A percentile compares a stretch with the other conserved stretches of the same genome.
Conservation (phyloP, 495 filamentous ascomycete species). For the Daldinia bambusicola region DNA sequence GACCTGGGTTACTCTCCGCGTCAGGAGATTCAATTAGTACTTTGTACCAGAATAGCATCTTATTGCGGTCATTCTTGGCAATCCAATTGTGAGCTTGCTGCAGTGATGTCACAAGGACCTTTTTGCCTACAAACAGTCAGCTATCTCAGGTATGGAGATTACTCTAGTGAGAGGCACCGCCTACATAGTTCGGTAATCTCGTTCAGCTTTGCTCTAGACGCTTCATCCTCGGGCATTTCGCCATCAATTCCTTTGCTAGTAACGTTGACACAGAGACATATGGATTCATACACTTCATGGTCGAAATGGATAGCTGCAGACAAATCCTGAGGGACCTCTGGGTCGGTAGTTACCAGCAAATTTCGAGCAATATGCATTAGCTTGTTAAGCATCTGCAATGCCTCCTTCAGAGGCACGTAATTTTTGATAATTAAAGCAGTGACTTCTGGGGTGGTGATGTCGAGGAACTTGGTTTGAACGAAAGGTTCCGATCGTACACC, state of each 20-base stretch:
- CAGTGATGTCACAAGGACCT: constrained; percentile 85
- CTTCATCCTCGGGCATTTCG: constrained; percentile 75
- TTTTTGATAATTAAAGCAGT: constrained; percentile 83
- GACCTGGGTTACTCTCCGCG: constrained; percentile 55
- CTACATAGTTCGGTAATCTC: constrained; percentile 66
- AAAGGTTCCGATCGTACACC: constrained; percentile 53
- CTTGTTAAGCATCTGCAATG: constrained; percentile 85
- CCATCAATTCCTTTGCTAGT: constrained; percentile 91
- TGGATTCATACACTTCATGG: constrained; percentile 81
- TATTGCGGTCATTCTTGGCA: constrained; percentile 88
- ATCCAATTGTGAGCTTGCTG: constrained; percentile 94
- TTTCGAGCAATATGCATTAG: constrained; percentile 86
- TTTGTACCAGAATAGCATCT: constrained; percentile 89
- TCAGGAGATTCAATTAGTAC: constrained; percentile 63
- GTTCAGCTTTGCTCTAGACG: constrained; percentile 57
- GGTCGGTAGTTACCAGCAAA: constrained; percentile 76
- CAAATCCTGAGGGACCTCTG: constrained; percentile 84
- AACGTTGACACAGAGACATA: constrained; percentile 85
- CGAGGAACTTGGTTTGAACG: constrained; percentile 57
- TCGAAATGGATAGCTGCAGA: constrained; percentile 82
- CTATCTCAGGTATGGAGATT: constrained; percentile 1
- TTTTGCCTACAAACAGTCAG: constrained; percentile 72
- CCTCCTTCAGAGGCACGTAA: constrained; percentile 76
- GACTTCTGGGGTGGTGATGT: constrained; percentile 65
- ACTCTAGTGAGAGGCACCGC: constrained; percentile 22